Base-by-base conservation (phyloP, 1,284 basidiomycete genomes). In the Athelia sp. region DNA sequence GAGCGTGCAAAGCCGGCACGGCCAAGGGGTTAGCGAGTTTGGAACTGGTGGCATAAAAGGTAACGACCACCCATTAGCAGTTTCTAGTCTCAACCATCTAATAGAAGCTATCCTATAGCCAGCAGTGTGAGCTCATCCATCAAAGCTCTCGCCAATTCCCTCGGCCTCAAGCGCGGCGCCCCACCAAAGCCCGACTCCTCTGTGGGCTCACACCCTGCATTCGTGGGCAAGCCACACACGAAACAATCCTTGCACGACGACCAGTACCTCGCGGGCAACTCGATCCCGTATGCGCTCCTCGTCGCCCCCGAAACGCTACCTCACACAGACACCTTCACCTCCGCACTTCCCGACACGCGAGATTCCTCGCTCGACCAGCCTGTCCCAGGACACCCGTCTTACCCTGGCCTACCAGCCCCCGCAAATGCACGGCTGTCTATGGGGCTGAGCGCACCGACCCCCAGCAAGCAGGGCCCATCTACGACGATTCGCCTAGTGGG, bases 401-500 rank as follows among this genome's bases (percentile, higher is more conserved):
- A 79, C 2, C 74, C 77, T 22, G 82, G 83, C 10, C 58, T 68
- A 14, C 81, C 80, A 11, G 82, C 77, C 2, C 83, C 82, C 17
- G 52, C 63, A 13, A 73, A 79, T 50, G 81, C 78, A 1, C 75
- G 83, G 3, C 67, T 83, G 32, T 80, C 77, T 55, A 62, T 78
- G 17, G 75, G 76, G 17, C 58, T 69, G 4, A 71, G 71, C 2
- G 57, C 69, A 8, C 59, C 57, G 29, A 67, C 62, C 8, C 69
- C 72, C 52, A 60, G 68, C 58, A 61, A 52, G 21, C 4, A 4
- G 13, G 75, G 68, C 17, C 70, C 76, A 1, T 72, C 76, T 4
- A 80, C 79, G 11, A 82, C 84, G 6, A 81, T 88, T 48, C 76
- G 85, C 22, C 75, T 88, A 9, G 76, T 88, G 49, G 70, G 74